These are phyloP conservation scores for Starmerella lactis-condensi DNA, from an alignment of 805 yeast genomes.

Conservation along the genomic window DNA sequence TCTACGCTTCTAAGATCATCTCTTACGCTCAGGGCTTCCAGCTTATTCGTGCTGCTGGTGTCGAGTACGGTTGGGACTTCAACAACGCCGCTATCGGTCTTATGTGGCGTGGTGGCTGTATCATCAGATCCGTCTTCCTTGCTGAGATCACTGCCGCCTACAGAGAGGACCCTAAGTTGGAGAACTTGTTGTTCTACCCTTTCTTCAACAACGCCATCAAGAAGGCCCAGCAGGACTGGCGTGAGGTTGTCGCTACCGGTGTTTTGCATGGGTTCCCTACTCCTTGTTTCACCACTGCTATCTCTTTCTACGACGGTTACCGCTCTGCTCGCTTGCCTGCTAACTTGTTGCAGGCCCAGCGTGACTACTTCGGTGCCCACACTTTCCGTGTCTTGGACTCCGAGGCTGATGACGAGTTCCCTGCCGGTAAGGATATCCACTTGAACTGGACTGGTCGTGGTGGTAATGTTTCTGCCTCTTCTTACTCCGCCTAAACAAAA, in stretches of 20 bases:
- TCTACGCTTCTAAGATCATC: constrained; percentile 94
- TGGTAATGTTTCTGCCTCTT: constrained; percentile 90
- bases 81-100: constrained; percentile 97
- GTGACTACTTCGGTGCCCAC: constrained; percentile 99
- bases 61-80: constrained; percentile 88
- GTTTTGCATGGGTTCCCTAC: constrained; percentile 82
- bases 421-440: constrained; percentile 71
- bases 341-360: constrained; percentile 95
- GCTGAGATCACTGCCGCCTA: constrained; percentile 94
- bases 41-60: constrained; percentile 96
- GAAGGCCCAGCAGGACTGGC: constrained; percentile 93
- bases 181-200: constrained; percentile 86
- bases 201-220: constrained; percentile 82
- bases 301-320: constrained; percentile 97
- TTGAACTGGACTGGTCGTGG: constrained; percentile 99
- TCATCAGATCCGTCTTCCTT: constrained; percentile 94
- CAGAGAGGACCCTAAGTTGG: constrained; percentile 81
- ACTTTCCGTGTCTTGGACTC: constrained; percentile 92
- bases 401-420: constrained; percentile 53
- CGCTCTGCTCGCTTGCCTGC: constrained; percentile 92
- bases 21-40: constrained; percentile 99
- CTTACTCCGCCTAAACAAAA: constrained; percentile 61
- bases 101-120: constrained; percentile 99
- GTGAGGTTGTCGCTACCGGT: constrained; percentile 65
- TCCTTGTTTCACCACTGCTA: constrained; percentile 93